These are phyloP conservation scores for Heimioporus sp. DNA, from an alignment of 768 basidiomycete species.

Conservation along the genomic window DNA sequence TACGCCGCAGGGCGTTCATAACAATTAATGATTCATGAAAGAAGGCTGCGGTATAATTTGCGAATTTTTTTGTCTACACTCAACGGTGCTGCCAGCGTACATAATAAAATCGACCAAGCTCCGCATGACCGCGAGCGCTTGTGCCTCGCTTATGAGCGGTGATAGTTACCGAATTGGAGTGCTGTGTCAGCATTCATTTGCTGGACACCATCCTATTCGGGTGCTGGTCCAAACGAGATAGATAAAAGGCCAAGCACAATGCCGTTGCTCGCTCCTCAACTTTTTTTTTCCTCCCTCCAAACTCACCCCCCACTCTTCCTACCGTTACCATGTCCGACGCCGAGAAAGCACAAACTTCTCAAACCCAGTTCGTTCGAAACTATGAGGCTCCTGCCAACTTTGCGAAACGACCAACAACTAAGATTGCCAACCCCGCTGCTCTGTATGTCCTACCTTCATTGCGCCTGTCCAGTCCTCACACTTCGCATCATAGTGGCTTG, in stretches of 20 bases:
- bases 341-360: constrained; percentile 30
- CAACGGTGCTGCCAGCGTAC: too few species aligned
- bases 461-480: neutral
- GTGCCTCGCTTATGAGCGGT: neutral
- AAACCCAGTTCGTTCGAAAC: constrained; percentile 18
- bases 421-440: constrained; percentile 55
- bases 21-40: too few species aligned
- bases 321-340: constrained; percentile 32
- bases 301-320: neutral
- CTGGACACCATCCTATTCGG: constrained; percentile 10
- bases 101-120: neutral
- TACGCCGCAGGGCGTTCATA: too few species aligned
- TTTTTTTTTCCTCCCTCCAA: neutral
- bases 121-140: neutral
- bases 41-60: too few species aligned
- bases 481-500: constrained; percentile 50
- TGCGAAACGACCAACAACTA: constrained; percentile 27
- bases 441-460: constrained; percentile 23
- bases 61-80: too few species aligned
- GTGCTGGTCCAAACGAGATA: neutral
- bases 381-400: constrained; percentile 14
- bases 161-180: neutral
- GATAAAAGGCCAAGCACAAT: constrained; percentile 16
- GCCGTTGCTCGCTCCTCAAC: neutral
- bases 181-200: constrained; percentile 23